These are phyloP conservation scores for Oryza glumipatula DNA, from an alignment of 176 grass and related monocot species.

Conservation along the genomic window DNA sequence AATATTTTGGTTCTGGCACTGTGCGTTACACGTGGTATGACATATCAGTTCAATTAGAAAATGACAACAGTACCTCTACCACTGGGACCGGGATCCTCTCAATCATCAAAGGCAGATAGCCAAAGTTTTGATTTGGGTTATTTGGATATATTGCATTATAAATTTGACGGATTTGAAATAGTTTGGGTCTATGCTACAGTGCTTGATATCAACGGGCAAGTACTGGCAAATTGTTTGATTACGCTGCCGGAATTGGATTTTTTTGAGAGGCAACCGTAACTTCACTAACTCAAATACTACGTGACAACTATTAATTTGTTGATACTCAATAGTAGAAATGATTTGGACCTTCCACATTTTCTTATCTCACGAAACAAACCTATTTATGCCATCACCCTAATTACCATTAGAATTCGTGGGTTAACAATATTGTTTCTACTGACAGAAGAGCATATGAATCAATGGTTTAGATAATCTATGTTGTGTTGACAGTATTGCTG, in stretches of 20 bases:
- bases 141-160: no score
- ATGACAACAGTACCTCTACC: background rate
- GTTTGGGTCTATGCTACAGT: no score
- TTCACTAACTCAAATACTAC: background rate
- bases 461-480: background rate
- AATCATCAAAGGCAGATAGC: no score
- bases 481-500: background rate
- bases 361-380: no score
- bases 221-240: background rate
- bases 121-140: no score
- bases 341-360: background rate
- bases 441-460: no score
- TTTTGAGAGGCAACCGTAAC: background rate
- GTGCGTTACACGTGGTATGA: background rate
- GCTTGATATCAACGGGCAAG: no score
- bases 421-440: background rate
- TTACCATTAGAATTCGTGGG: background rate
- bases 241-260: background rate
- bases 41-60: background rate
- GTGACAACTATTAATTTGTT: background rate
- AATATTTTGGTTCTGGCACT: background rate
- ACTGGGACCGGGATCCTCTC: no score
- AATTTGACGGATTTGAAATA: no score
- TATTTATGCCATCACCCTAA: background rate
- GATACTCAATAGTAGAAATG: background rate